Conservation (phyloP, 192 early-diverging fungal species). For the Dissophora ornata region DNA sequence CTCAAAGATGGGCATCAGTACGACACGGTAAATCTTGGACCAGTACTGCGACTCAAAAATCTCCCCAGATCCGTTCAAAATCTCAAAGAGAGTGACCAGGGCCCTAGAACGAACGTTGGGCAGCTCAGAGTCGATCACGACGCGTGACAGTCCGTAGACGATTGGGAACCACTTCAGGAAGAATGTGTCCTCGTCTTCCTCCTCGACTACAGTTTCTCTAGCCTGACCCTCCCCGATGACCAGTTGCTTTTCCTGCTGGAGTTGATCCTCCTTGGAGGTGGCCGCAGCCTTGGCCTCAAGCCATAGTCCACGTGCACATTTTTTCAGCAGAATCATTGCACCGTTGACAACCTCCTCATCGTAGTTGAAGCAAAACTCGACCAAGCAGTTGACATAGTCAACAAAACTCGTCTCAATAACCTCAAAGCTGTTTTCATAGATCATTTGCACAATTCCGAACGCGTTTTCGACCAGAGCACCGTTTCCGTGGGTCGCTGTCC, state of each 20-base stretch:
- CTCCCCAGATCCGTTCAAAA: constrained; percentile 82
- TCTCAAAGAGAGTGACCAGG: constrained; percentile 85
- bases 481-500: constrained; percentile 73
- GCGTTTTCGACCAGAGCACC: constrained; percentile 60
- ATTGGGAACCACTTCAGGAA: constrained; percentile 64
- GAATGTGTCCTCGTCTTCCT: constrained; percentile 58
- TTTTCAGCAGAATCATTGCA: constrained; percentile 62
- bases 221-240: constrained; percentile 72
- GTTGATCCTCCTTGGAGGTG: constrained; percentile 35
- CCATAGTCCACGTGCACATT: constrained; percentile 55
- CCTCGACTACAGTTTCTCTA: constrained; percentile 61
- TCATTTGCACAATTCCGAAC: constrained; percentile 55
- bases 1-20: constrained; percentile 92
- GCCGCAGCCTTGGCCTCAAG: constrained; percentile 33
- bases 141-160: constrained; percentile 57
- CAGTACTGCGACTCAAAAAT: constrained; percentile 83
- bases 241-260: constrained; percentile 27
- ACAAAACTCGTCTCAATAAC: constrained; percentile 60
- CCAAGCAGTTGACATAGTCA: constrained; percentile 61
- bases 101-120: constrained; percentile 63
- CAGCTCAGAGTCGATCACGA: constrained; percentile 59
- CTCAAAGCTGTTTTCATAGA: constrained; percentile 59
- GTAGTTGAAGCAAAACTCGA: constrained; percentile 62
- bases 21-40: constrained; percentile 84
- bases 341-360: constrained; percentile 65